Evolutionary conservation across 2,329 filamentous ascomycete genomes (phyloP).

Genomic region (Sordariomycetes sp.): DNA sequence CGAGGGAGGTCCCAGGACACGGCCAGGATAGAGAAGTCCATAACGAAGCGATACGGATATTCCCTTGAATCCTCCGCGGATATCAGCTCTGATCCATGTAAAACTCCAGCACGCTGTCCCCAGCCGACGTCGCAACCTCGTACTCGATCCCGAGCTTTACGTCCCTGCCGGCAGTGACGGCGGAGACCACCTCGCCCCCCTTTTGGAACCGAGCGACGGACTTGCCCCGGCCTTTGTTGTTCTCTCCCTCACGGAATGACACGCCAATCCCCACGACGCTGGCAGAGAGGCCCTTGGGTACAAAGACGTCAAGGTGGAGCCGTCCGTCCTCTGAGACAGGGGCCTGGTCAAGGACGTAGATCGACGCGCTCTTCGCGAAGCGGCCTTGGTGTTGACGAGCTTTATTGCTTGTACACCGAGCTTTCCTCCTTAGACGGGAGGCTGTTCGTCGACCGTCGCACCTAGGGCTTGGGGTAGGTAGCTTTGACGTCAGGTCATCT

Average conservation of each 20-base stretch:
- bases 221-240: conserved; percentile 38
- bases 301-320: conserved; percentile 37
- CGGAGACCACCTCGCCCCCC: conserved; percentile 47
- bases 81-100: no score
- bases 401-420: no score
- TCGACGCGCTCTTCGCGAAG: conserved; percentile 23
- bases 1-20: no score
- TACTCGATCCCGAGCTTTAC: conserved; percentile 52
- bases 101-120: conserved; percentile 27
- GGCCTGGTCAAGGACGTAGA: conserved; percentile 49
- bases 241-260: conserved; percentile 15
- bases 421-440: conserved; percentile 40
- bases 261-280: conserved; percentile 25
- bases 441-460: conserved; percentile 40
- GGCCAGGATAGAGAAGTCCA: no score
- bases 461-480: conserved; percentile 47
- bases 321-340: conserved; percentile 52
- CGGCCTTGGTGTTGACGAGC: conserved; percentile 13
- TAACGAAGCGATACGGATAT: no score
- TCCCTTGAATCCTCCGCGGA: no score
- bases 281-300: conserved; percentile 35
- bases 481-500: conserved; percentile 46
- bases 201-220: conserved; percentile 43
- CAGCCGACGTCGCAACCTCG: conserved; percentile 43
- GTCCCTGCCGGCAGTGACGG: conserved; percentile 42